Evolutionary conservation across 2,329 filamentous ascomycete genomes (phyloP), one percentile per base, ranked within the genome.

Genomic region (Arthrocladium fulminans): DNA sequence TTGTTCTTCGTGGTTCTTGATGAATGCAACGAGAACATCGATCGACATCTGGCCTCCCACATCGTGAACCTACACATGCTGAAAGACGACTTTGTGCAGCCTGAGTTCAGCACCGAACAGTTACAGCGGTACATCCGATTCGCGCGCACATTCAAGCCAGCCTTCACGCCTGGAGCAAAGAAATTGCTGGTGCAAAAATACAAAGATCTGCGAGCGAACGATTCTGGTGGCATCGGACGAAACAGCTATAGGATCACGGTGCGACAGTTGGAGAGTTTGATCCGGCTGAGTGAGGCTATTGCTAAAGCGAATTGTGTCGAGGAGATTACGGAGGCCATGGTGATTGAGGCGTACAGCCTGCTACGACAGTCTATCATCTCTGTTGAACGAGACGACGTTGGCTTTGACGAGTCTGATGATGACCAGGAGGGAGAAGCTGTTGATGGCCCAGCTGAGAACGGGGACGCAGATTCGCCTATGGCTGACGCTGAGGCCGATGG

Each of bases 161-260:
- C 90, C 55, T 96, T 98, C 68, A 88, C 84, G 0, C 80, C 86
- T 9, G 88, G 92, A 61, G 89, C 92, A 19, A 92, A 87, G 68
- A 76, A 81, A 40, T 75, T 88, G 5, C 78, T 98, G 1, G 92
- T 98, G 2, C 77, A 86, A 63, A 88, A 88, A 63, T 98, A 98
- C 76, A 95, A 96, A 70, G 89, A 97, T 63, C 80, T 98, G 27
- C 81, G 92, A 52, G 82, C 86, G 29, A 89, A 97, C 62, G 92
- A 98, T 61, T 85, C 89, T 0, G 92, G 92, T 44, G 92, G 92
- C 25, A 81, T 95, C 43, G 92, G 92, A 51, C 80, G 88, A 61
- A 97, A 96, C 70, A 94, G 86, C 55, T 98, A 98, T 73, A 83
- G 92, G 51, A 98, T 98, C 65, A 98, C 92, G 0, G 92, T 98